These are phyloP conservation scores for Phyllosticta paracitricarpa DNA, from an alignment of 2,329 filamentous ascomycete species.

Conservation along the genomic window DNA sequence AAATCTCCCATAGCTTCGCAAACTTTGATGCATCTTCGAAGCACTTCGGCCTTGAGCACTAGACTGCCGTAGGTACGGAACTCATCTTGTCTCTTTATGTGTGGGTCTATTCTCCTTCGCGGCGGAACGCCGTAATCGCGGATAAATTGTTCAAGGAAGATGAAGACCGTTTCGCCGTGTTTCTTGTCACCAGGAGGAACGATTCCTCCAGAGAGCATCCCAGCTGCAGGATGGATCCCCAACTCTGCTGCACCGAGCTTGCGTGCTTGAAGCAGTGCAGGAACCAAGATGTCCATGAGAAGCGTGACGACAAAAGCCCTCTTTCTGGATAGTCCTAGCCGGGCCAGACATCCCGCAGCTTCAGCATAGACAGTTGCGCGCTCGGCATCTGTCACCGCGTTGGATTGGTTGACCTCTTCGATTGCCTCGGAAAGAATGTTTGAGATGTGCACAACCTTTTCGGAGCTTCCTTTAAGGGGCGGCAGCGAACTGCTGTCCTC, in stretches of 20 bases:
- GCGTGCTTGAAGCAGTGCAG: constrained; percentile 77
- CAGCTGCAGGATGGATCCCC: constrained; percentile 87
- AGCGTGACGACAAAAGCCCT: constrained; percentile 85
- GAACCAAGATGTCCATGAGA: constrained; percentile 71
- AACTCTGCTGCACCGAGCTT: constrained; percentile 93
- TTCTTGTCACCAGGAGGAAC: constrained; percentile 16
- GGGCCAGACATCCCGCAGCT: constrained; percentile 74
- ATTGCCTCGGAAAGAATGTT: constrained; percentile 59
- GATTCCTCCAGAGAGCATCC: constrained; percentile 53
- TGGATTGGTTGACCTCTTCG: background rate
- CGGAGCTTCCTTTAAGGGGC: constrained; percentile 16
- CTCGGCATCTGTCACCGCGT: constrained; percentile 53
- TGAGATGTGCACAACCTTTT: constrained; percentile 42
- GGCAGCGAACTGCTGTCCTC: constrained; percentile 27
- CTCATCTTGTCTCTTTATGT: constrained; percentile 2
- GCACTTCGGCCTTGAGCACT: constrained; percentile 72
- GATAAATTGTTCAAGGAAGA: constrained; percentile 30
- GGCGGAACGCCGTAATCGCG: constrained; percentile 34
- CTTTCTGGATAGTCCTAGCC: constrained; percentile 73
- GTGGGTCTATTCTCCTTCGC: constrained; percentile 15
- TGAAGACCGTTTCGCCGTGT: constrained; percentile 1
- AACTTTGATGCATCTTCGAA: constrained; percentile 84
- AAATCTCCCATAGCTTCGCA: constrained; percentile 92
- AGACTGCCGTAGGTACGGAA: constrained; percentile 60
- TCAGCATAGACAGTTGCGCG: constrained; percentile 71